These are phyloP conservation scores for Garcia nutans DNA, from an alignment of 345 rosid species.

Conservation along the genomic window DNA sequence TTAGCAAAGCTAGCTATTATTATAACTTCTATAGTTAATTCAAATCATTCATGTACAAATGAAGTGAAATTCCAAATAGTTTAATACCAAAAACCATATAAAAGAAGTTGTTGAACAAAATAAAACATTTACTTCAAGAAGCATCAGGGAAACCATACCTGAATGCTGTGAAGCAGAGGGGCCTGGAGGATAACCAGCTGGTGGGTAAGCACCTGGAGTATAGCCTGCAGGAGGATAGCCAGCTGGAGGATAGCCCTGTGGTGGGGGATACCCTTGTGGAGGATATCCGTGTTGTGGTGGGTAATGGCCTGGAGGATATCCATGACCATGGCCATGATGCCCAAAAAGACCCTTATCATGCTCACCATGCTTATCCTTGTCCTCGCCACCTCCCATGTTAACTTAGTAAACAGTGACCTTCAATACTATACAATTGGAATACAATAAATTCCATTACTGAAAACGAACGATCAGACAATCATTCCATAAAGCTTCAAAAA, in stretches of 20 bases:
- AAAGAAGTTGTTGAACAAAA: no score
- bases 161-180: constrained; percentile 60
- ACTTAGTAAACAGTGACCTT: neutral
- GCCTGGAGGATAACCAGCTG: constrained; percentile 60
- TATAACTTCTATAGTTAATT: no score
- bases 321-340: constrained; percentile 29
- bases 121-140: no score
- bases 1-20: no score
- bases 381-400: constrained; percentile 66
- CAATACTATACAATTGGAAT: neutral
- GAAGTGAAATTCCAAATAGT: no score
- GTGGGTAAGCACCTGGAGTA: no score
- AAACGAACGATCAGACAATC: neutral
- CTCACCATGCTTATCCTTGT: constrained; percentile 40
- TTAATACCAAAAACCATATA: no score
- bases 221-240: constrained; percentile 50
- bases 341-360: constrained; percentile 54
- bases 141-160: constrained; percentile 37
- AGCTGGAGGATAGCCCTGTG: constrained; percentile 33
- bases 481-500: neutral
- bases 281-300: constrained; percentile 45
- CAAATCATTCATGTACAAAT: no score
- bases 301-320: constrained; percentile 39
- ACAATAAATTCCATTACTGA: neutral
- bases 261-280: constrained; percentile 34